phyloP scores from a whole-genome alignment of 441 rosid species.

The Corymbia calophylla region DNA sequence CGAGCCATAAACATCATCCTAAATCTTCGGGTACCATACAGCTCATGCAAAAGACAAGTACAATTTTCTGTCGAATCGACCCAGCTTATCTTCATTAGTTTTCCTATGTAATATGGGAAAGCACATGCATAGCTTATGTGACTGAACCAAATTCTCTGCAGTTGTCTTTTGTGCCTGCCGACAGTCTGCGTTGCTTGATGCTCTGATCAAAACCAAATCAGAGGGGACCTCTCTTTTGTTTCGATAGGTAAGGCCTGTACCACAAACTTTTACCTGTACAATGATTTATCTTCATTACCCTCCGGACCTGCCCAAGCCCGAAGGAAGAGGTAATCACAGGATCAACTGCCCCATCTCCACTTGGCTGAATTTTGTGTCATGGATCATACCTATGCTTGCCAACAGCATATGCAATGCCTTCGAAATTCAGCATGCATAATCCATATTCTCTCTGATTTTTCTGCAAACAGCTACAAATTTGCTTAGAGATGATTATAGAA shows the following conservation, averaged over 20 bases:
- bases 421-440: not conserved
- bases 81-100: not conserved
- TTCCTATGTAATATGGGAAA: not conserved
- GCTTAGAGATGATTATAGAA: not conserved
- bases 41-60: not conserved
- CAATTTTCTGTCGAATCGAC: not conserved
- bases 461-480: not conserved
- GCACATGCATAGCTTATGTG: not conserved
- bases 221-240: not conserved
- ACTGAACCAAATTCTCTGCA: not conserved
- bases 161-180: not conserved
- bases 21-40: not conserved
- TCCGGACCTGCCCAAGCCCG: not conserved
- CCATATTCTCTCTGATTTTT: not conserved
- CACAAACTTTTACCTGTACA: not conserved
- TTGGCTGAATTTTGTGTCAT: not conserved
- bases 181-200: not conserved
- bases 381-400: not conserved
- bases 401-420: not conserved
- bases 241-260: not conserved
- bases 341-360: not conserved
- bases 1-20: not conserved
- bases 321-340: not conserved
- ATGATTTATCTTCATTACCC: not conserved
- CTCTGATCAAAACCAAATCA: not conserved